phyloP scores from a whole-genome alignment of 2,329 filamentous ascomycete species.

The Eurotiales sp. region DNA sequence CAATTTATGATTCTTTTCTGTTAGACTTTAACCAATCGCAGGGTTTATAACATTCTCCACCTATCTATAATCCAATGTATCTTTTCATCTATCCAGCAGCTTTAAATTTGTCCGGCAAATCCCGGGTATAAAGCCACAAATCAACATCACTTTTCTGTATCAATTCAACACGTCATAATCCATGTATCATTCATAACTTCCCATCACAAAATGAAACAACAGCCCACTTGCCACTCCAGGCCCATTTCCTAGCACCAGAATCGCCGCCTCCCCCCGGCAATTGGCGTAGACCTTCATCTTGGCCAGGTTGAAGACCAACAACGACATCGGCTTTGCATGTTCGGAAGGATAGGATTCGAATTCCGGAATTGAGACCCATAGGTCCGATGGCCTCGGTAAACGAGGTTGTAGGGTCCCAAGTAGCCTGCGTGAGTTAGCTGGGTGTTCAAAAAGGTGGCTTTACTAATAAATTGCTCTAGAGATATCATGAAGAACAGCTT shows the following conservation, averaged over 20 bases:
- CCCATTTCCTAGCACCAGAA: constrained; percentile 73
- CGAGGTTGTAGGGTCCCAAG: constrained; percentile 83
- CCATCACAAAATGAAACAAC: constrained; percentile 82
- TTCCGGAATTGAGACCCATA: constrained; percentile 72
- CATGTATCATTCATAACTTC: constrained; percentile 44
- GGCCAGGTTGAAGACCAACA: constrained; percentile 75
- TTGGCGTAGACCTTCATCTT: constrained; percentile 74
- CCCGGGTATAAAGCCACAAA: neutral
- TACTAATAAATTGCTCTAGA: neutral
- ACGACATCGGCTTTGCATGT: constrained; percentile 98
- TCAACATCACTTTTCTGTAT: constrained; percentile 10
- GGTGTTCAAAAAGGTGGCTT: neutral
- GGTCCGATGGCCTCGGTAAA: constrained; percentile 83
- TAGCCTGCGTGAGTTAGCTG: constrained; percentile 46
- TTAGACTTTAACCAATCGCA: too few species aligned
- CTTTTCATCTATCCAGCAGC: neutral
- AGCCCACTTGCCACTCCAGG: constrained; percentile 94
- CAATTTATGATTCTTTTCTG: neutral
- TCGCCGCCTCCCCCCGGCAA: constrained; percentile 69
- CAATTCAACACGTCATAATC: neutral
- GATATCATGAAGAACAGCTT: constrained; percentile 34
- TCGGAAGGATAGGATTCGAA: constrained; percentile 80
- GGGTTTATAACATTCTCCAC: neutral
- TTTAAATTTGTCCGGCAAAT: too few species aligned
- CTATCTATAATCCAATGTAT: neutral